Evolutionary conservation across 495 filamentous ascomycete genomes (phyloP), one percentile per base, ranked within the genome.

Genomic region (Aspergillus indologenus): DNA sequence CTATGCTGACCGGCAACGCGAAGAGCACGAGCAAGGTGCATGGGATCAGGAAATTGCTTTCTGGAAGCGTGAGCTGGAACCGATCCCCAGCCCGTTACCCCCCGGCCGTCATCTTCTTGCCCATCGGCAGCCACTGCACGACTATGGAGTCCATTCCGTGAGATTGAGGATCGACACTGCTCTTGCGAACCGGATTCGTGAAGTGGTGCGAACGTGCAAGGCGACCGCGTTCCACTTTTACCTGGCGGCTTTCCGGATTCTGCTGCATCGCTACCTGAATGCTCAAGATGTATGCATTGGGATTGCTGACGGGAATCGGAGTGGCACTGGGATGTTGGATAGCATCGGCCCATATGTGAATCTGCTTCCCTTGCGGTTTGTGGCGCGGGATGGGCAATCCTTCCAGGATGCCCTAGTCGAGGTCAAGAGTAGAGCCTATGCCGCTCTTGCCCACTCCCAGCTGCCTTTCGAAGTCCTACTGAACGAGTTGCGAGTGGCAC

Each of bases 141-240:
- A n/a, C n/a, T n/a, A n/a, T n/a, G n/a, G n/a, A n/a, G n/a, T n/a
- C n/a, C n/a, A n/a, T n/a, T n/a, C n/a, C n/a, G n/a, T n/a, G n/a
- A n/a, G n/a, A n/a, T n/a, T n/a, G n/a, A n/a, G n/a, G n/a, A n/a
- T n/a, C n/a, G n/a, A n/a, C n/a, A n/a, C n/a, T n/a, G n/a, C n/a
- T n/a, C n/a, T n/a, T n/a, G n/a, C n/a, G n/a, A n/a, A n/a, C n/a
- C n/a, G n/a, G n/a, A n/a, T n/a, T n/a, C n/a, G n/a, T n/a, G n/a
- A n/a, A n/a, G n/a, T n/a, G n/a, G n/a, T n/a, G n/a, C n/a, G n/a
- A n/a, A n/a, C n/a, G n/a, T n/a, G n/a, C n/a, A n/a, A n/a, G n/a
- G n/a, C n/a, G n/a, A n/a, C n/a, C n/a, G n/a, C 70, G 0, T 82
- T 80, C 61, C 78, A 81, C 43, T 75, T 81, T 66, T 71, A 77